A percentile compares a stretch with the other conserved stretches of the same genome.
Evolutionary conservation across 495 filamentous ascomycete genomes (phyloP).

Genomic region (Schizothecium vesticola): DNA sequence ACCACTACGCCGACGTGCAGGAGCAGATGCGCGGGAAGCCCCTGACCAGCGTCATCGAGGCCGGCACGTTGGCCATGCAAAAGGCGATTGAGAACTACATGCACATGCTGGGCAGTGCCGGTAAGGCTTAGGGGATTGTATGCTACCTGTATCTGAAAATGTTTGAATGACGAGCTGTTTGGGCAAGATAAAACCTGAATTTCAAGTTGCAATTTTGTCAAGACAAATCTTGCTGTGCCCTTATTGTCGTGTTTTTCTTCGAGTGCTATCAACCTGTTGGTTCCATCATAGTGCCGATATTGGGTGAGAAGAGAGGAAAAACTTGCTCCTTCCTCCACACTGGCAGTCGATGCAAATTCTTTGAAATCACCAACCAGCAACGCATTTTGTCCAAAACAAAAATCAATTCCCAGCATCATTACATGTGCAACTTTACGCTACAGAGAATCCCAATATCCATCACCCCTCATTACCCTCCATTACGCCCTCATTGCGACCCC

Average conservation of each 20-base stretch:
- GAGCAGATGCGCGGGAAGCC: slow-evolving; percentile 63
- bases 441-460: background rate
- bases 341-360: no score
- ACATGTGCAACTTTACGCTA: background rate
- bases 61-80: slow-evolving; percentile 68
- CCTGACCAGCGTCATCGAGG: slow-evolving; percentile 66
- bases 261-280: background rate
- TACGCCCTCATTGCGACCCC: background rate
- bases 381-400: background rate
- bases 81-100: slow-evolving; percentile 68
- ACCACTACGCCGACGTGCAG: slow-evolving; percentile 59
- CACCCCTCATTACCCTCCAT: background rate
- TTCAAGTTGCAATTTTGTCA: background rate
- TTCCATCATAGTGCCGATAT: no score
- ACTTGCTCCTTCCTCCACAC: background rate
- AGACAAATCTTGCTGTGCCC: background rate
- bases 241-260: background rate
- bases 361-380: background rate
- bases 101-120: slow-evolving; percentile 62
- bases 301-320: background rate
- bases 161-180: background rate
- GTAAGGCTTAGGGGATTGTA: slow-evolving; percentile 46
- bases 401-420: slow-evolving; percentile 1
- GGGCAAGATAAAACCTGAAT: background rate
- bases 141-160: background rate